Percentiles rank a stretch among this genome's conserved stretches.
These are phyloP conservation scores for Przewalskia tangutica DNA, from an alignment of 257 asterid species.

Conservation along the genomic window DNA sequence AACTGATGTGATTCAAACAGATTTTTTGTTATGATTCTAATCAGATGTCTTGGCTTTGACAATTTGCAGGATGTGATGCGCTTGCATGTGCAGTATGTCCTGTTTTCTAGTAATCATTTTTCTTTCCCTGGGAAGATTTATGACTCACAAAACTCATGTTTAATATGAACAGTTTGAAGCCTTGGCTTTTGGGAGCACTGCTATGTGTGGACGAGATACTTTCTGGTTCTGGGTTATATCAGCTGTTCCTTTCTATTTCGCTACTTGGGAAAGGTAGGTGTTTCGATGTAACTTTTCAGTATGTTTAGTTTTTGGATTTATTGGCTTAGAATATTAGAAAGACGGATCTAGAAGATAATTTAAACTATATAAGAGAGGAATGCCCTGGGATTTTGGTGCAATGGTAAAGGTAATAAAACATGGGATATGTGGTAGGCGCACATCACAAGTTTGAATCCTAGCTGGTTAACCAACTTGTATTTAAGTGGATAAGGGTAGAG, in stretches of 20 bases:
- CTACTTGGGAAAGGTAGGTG: slow-evolving; percentile 91
- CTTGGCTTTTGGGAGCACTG: slow-evolving; percentile 87
- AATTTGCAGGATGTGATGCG: slow-evolving; percentile 85
- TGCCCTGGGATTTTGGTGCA: not conserved
- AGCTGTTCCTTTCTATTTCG: slow-evolving; percentile 70
- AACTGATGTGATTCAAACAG: not conserved
- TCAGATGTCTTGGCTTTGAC: slow-evolving; percentile 6
- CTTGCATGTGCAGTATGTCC: slow-evolving; percentile 91
- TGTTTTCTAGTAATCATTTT: slow-evolving; percentile 4
- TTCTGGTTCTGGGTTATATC: slow-evolving; percentile 92
- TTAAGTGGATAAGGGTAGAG: not conserved
- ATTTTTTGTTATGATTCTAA: slow-evolving; percentile 11
- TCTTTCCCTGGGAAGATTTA: slow-evolving; percentile 7
- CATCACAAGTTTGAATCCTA: not conserved
- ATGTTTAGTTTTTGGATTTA: not conserved
- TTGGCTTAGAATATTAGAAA: not conserved
- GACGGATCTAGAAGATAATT: not conserved
- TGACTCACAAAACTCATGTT: slow-evolving; percentile 5
- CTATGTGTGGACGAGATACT: slow-evolving; percentile 66
- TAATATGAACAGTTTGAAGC: slow-evolving; percentile 53
- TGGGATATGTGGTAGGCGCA: not conserved
- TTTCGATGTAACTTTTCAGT: not conserved
- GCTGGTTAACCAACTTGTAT: not conserved
- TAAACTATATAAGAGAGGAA: not conserved
- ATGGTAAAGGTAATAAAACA: not conserved